A percentile compares a stretch with the other conserved stretches of the same genome.
Conservation (phyloP, 177 flowering plant genomes). For the Tripterygium wilfordii region DNA sequence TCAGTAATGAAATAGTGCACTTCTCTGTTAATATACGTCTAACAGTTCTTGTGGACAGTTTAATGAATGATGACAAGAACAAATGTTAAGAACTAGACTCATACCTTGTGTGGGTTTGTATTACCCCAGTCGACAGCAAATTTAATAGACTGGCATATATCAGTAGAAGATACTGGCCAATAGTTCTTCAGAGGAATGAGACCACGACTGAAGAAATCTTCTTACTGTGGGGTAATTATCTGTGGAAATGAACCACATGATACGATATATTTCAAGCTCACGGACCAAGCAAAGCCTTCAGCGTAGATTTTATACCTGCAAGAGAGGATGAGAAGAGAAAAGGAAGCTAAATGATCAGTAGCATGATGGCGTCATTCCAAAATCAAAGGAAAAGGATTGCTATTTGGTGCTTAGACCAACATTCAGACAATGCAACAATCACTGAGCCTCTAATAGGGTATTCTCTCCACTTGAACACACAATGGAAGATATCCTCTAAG, state of each 20-base stretch:
- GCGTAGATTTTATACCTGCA: slow-evolving; percentile 86
- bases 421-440: not conserved
- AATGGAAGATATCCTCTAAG: too few species aligned
- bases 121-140: slow-evolving; percentile 79
- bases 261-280: slow-evolving; percentile 81
- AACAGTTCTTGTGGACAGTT: too few species aligned
- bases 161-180: slow-evolving; percentile 48
- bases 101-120: slow-evolving; percentile 48
- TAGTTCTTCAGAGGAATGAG: slow-evolving; percentile 54
- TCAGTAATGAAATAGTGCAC: too few species aligned
- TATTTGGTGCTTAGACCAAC: not conserved
- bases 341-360: not conserved
- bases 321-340: slow-evolving; percentile 2
- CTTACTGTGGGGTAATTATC: slow-evolving; percentile 59
- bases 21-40: too few species aligned
- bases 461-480: too few species aligned
- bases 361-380: not conserved
- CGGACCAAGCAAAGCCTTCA: slow-evolving; percentile 97
- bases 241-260: slow-evolving; percentile 73
- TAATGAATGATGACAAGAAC: not conserved
- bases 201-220: slow-evolving; percentile 87
- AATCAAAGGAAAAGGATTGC: not conserved
- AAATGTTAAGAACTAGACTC: not conserved
- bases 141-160: slow-evolving; percentile 61
- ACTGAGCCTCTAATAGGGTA: too few species aligned